Evolutionary conservation across 2,329 filamentous ascomycete species (phyloP).

Genomic region (Sporothrix globosa): DNA sequence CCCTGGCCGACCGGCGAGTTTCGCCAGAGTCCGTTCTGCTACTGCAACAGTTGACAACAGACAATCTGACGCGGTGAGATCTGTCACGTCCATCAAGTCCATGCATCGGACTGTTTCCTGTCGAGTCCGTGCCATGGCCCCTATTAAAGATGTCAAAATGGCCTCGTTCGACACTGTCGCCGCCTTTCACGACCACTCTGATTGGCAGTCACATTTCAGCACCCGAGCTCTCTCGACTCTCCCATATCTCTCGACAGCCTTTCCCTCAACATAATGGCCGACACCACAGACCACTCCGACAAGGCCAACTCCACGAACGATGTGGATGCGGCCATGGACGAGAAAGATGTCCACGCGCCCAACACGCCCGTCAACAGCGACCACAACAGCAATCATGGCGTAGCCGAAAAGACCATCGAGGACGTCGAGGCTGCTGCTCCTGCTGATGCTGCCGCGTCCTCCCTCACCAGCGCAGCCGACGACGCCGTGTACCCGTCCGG

Average conservation of each 20-base stretch:
- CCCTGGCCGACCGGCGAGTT: neutral
- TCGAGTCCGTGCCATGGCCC: neutral
- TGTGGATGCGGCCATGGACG: constrained; percentile 1
- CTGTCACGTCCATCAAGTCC: neutral
- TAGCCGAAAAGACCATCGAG: neutral
- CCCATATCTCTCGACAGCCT: neutral
- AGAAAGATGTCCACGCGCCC: neutral
- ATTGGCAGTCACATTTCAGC: neutral
- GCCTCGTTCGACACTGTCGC: neutral
- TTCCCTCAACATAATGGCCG: neutral
- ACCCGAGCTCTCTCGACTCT: neutral
- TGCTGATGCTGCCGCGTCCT: neutral
- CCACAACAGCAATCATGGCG: neutral
- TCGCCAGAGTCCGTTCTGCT: neutral
- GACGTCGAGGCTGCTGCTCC: neutral
- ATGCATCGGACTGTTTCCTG: neutral
- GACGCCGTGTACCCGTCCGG: neutral
- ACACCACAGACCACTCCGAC: neutral
- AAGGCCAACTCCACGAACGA: constrained; percentile 12
- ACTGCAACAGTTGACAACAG: no score
- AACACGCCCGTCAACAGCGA: neutral
- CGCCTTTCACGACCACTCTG: neutral
- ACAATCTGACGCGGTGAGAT: no score
- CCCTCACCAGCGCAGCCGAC: neutral
- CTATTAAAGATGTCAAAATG: constrained; percentile 2